Percentiles rank a stretch among this genome's conserved stretches.
Conservation (phyloP, 306 rosid genomes). For the Purshia tridentata region DNA sequence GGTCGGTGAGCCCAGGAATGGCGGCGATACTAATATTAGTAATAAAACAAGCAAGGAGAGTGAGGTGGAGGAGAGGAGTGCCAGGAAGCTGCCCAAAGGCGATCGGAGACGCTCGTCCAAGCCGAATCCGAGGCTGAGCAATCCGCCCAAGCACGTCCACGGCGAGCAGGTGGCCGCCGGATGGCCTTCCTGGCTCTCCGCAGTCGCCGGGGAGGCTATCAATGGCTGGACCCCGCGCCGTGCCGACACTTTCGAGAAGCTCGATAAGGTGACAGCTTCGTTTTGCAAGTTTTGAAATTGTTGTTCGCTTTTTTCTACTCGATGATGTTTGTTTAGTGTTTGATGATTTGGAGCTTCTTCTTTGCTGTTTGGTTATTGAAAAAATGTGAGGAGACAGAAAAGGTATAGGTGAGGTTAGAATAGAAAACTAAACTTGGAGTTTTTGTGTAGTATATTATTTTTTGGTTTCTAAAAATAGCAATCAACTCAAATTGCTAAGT, state of each 20-base stretch:
- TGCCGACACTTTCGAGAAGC: slow-evolving; percentile 90
- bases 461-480: slow-evolving; percentile 17
- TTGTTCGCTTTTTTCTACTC: neutral
- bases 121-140: slow-evolving; percentile 91
- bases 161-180: slow-evolving; percentile 99
- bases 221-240: slow-evolving; percentile 91
- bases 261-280: slow-evolving; percentile 58
- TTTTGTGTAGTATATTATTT: slow-evolving; percentile 2
- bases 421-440: slow-evolving; percentile 8
- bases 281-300: neutral
- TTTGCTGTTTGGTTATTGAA: slow-evolving; percentile 24
- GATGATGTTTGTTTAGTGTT: neutral
- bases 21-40: slow-evolving; percentile 40
- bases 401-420: slow-evolving; percentile 10
- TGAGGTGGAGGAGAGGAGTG: slow-evolving; percentile 46
- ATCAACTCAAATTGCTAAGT: slow-evolving; percentile 16
- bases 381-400: slow-evolving; percentile 1
- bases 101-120: slow-evolving; percentile 66
- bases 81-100: slow-evolving; percentile 37
- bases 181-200: slow-evolving; percentile 98
- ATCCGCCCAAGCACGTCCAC: slow-evolving; percentile 73
- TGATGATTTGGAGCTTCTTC: slow-evolving; percentile 17
- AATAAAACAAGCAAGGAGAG: slow-evolving; percentile 48
- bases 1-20: slow-evolving; percentile 25
- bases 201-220: slow-evolving; percentile 97